These are phyloP conservation scores for Fraxinus sp. DNA, from an alignment of 305 asterid species.

Conservation along the genomic window DNA sequence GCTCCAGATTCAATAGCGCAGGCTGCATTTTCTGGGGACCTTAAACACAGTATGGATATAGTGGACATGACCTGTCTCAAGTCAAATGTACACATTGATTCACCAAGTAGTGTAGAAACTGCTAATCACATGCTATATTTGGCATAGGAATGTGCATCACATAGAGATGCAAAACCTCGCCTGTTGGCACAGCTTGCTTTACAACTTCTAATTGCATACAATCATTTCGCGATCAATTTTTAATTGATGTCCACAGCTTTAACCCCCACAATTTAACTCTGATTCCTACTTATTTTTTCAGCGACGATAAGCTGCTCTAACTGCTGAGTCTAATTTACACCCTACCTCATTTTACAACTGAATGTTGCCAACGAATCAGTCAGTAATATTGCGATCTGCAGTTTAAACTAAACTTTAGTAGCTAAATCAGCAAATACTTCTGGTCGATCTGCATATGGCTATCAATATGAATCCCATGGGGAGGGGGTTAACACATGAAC, in stretches of 20 bases:
- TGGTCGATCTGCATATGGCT: background rate
- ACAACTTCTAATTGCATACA: background rate
- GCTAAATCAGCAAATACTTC: background rate
- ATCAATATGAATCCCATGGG: background rate
- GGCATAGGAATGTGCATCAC: background rate
- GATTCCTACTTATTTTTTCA: background rate
- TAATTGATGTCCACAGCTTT: background rate
- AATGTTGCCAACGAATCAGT: background rate
- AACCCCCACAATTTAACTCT: background rate
- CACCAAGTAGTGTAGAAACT: background rate
- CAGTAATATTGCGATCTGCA: background rate
- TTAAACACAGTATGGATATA: slow-evolving; percentile 68
- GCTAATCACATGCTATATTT: background rate
- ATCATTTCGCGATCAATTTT: background rate
- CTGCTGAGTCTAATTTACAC: background rate
- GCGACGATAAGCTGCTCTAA: background rate
- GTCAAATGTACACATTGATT: background rate
- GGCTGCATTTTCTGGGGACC: slow-evolving; percentile 81
- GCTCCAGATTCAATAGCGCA: slow-evolving; percentile 90
- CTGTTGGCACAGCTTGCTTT: background rate
- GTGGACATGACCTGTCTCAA: slow-evolving; percentile 61
- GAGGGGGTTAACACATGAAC: background rate
- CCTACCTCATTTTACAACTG: background rate
- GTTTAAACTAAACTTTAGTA: background rate
- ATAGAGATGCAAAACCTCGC: background rate